Base-by-base conservation (phyloP, 2,329 filamentous ascomycete species). In the Aspergillus persii region DNA sequence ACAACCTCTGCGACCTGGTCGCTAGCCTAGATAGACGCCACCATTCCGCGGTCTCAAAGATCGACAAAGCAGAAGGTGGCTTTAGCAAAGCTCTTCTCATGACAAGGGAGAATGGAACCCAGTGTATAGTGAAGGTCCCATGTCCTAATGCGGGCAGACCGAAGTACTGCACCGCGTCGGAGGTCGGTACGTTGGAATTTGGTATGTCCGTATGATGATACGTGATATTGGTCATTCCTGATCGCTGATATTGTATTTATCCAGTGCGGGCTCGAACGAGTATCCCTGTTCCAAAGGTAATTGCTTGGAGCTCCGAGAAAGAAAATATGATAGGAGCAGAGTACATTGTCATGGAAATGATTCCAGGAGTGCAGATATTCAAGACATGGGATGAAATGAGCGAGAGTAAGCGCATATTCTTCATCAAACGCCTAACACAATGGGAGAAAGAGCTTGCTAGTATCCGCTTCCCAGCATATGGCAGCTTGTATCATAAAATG, bases 21-120 rank as follows among this genome's bases (percentile, higher is more conserved):
- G 33, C 33, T 12, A 11, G 9, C 1, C 4, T 3, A 1, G 8
- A 31, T 31, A 12, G 33, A 12, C 9, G 31, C 8, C 8, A 12
- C 5, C 2, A 4, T 11, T 36, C 33, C 11, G 9, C 8, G 9
- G 12, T 12, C 9, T 11, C 33, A 4, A 4, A 8, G 4, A 36
- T 36, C 33, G 33, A 36, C 9, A 36, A 36, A 36, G 9, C 12
- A 3, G 33, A 36, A 12, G 33, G 33, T 1, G 33, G 66, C 2
- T 74, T 74, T 53, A 72, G 65, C 60, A 76, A 73, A 54, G 72
- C 68, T 47, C 60, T 74, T 12, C 39, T 71, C 3, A 64, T 75
- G 59, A 67, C 15, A 53, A 73, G 61, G 48, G 61, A 59, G 18
- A 62, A 74, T 60, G 68, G 68, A 29, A 63, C 33, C 2, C 69